Conservation (phyloP, 164 flowering plant genomes). For the Magnolia changhungtana region DNA sequence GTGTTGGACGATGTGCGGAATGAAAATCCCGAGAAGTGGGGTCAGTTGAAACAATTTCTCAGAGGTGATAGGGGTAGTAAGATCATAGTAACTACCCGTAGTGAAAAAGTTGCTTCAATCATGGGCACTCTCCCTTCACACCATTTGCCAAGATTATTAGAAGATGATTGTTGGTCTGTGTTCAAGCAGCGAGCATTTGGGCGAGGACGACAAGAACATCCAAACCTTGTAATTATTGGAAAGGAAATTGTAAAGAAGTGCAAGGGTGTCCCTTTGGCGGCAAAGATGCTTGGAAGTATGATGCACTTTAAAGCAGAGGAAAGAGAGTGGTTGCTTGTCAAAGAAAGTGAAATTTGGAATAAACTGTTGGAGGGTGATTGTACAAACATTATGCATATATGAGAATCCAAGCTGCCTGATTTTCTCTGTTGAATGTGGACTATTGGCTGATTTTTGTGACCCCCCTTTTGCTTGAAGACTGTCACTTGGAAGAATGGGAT, state of each 20-base stretch:
- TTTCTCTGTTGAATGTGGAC: too few species aligned
- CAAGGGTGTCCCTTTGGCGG: constrained; percentile 19
- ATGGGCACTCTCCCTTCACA: constrained; percentile 5
- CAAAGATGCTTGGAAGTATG: constrained; percentile 9
- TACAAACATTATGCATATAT: too few species aligned
- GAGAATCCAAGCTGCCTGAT: too few species aligned
- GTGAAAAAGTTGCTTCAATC: constrained; percentile 5
- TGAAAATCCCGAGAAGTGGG: constrained; percentile 6
- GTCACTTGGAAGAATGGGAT: too few species aligned
- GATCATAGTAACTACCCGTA: constrained; percentile 17
- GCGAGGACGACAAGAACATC: neutral
- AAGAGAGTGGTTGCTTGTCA: constrained; percentile 11
- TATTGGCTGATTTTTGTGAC: too few species aligned
- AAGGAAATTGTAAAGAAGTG: constrained; percentile 18
- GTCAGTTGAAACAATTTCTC: neutral
- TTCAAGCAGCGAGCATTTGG: constrained; percentile 14
- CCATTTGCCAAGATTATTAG: neutral
- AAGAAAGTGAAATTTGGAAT: constrained; percentile 8
- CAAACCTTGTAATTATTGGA: constrained; percentile 6
- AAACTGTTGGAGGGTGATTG: neutral
- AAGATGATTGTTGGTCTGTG: constrained; percentile 15
- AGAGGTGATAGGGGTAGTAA: constrained; percentile 12
- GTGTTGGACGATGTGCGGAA: constrained; percentile 22
- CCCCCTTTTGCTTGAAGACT: too few species aligned
- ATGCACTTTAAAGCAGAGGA: constrained; percentile 4